phyloP scores from a whole-genome alignment of 495 filamentous ascomycete genomes.

The Aspergillus bridgeri region DNA sequence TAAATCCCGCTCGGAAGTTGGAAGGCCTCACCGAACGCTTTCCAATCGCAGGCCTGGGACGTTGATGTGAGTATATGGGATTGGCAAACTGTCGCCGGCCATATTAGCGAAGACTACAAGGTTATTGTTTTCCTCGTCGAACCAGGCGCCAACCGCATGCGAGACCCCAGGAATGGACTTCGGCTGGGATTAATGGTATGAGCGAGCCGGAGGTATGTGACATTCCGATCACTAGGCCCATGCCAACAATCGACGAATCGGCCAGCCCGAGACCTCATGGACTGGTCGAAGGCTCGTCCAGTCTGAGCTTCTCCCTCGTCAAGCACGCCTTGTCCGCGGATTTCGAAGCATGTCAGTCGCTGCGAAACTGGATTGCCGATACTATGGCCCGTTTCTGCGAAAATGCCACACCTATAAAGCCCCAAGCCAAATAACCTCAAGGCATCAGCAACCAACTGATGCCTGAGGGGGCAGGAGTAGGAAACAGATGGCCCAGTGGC shows the following conservation, averaged over 20 bases:
- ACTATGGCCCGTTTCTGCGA: constrained; percentile 40
- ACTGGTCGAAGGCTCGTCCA: constrained; percentile 55
- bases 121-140: constrained; percentile 50
- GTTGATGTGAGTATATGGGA: constrained; percentile 39
- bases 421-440: constrained; percentile 13
- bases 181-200: constrained; percentile 53
- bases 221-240: constrained; percentile 7
- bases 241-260: constrained; percentile 23
- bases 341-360: constrained; percentile 46
- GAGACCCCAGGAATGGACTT: constrained; percentile 39
- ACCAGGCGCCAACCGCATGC: constrained; percentile 43
- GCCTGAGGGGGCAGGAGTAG: constrained; percentile 15
- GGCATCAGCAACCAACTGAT: constrained; percentile 12
- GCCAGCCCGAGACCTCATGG: constrained; percentile 46
- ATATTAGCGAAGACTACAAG: constrained; percentile 40
- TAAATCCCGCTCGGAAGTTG: neutral
- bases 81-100: constrained; percentile 44
- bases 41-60: constrained; percentile 8
- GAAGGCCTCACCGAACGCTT: neutral
- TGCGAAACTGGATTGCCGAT: constrained; percentile 54
- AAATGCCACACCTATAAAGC: constrained; percentile 23
- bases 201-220: constrained; percentile 48
- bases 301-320: constrained; percentile 39
- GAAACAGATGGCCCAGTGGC: constrained; percentile 25
- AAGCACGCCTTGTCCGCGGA: constrained; percentile 27